These are phyloP conservation scores for Boletus tomentosulus DNA, from an alignment of 768 basidiomycete genomes.

Conservation along the genomic window DNA sequence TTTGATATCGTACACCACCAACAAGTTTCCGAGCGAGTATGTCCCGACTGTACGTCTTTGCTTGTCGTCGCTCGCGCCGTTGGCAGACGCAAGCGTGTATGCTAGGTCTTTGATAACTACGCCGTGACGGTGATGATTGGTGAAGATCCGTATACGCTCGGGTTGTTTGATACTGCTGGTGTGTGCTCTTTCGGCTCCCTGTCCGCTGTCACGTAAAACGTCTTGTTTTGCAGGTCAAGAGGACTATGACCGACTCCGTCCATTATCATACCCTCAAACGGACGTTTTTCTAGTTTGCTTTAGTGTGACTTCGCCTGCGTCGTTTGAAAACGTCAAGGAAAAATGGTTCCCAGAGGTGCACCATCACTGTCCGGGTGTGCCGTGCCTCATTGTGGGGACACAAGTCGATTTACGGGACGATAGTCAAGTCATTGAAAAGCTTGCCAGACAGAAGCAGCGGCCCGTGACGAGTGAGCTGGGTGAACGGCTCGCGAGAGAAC, in stretches of 20 bases:
- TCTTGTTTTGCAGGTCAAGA: conserved; percentile 72
- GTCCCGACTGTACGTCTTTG: conserved; percentile 82
- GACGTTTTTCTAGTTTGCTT: conserved; percentile 99
- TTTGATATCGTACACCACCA: conserved; percentile 95
- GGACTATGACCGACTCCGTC: conserved; percentile 99
- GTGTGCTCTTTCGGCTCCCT: conserved; percentile 30
- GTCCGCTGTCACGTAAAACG: conserved; percentile 3
- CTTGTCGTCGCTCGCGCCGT: background rate
- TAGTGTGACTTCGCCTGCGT: conserved; percentile 96
- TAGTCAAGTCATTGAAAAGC: conserved; percentile 87
- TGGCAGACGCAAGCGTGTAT: conserved; percentile 18
- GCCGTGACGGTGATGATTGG: conserved; percentile 99
- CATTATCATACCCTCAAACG: conserved; percentile 98
- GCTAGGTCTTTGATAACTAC: conserved; percentile 92
- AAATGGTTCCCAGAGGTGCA: conserved; percentile 99
- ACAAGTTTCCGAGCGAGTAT: conserved; percentile 99
- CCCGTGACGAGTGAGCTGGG: conserved; percentile 87
- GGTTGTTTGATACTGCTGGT: conserved; percentile 99
- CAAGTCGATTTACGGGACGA: conserved; percentile 98
- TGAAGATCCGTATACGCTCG: conserved; percentile 97
- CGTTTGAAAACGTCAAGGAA: conserved; percentile 99
- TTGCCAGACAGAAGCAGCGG: conserved; percentile 92
- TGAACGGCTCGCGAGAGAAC: conserved; percentile 91
- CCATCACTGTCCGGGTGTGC: conserved; percentile 98
- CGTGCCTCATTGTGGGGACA: conserved; percentile 98